Evolutionary conservation across 2,329 filamentous ascomycete genomes (phyloP), one percentile per base, ranked within the genome.

Genomic region (Teratosphaeria nubilosa): DNA sequence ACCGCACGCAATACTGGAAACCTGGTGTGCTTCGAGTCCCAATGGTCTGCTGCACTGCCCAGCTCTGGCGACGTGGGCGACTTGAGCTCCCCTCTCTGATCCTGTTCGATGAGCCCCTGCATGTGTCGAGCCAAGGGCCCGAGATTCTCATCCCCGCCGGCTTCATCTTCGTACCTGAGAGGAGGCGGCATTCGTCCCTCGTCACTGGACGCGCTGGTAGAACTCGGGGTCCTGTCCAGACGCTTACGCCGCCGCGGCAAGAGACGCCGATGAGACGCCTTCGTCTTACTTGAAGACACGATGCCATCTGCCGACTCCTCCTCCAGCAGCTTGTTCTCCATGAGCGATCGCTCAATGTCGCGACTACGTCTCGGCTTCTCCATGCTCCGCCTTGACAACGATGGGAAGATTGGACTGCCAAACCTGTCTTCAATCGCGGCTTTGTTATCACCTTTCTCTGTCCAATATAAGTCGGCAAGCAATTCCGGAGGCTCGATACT

Each of bases 401-500:
- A 34, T 1, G 83, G 79, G 62, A 88, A 95, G 14, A 96, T 83
- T 58, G 82, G 86, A 53, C 82, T 81, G 68, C 90, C 90, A 66
- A 89, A 78, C 14, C 85, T 84, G 72, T 96, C 88, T 69, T 95
- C 88, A 50, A 96, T 86, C 30, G 91, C 78, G 56, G 80, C 80
- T 70, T 91, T 95, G 72, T 96, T 91, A 59, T 86, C 78, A 32
- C 82, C 83, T 66, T 91, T 85, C 70, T 96, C 90, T 24, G 95
- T 76, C 94, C 94, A 99, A 68, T 91, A 90, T 1, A 87, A 80
- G 75, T 99, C 94, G 4, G 91, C 91, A 53, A 97, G 77, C 72
- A 96, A 81, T 70, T 97, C 91, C 58, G 88, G 86, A 0, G 92
- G 89, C 51, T 87, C 83, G 20, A 91, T 83, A 45, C 83, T 81